Evolutionary conservation across 2,329 filamentous ascomycete species (phyloP).

Genomic region (Teratosphaeria epicoccoides): DNA sequence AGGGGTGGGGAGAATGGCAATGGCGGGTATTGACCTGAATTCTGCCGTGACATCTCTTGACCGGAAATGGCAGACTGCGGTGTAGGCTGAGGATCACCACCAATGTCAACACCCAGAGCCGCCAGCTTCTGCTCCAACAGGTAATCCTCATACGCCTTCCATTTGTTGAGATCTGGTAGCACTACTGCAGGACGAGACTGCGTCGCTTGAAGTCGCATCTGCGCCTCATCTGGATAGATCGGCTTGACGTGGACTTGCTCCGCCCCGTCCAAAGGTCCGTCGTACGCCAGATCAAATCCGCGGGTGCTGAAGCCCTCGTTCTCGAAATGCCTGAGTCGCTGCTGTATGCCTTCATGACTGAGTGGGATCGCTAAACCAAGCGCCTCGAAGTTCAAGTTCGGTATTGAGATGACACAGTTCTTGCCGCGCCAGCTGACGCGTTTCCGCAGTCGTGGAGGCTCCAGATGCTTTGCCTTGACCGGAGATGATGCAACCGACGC

Average conservation of each 20-base stretch:
- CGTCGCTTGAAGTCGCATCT: constrained; percentile 9
- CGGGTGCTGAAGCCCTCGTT: constrained; percentile 57
- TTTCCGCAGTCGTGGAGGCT: constrained; percentile 32
- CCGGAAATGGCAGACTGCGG: constrained; percentile 40
- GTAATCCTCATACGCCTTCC: constrained; percentile 71
- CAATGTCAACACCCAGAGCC: constrained; percentile 76
- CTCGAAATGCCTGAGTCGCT: constrained; percentile 57
- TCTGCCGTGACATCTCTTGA: constrained; percentile 55
- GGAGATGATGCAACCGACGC: constrained; percentile 1
- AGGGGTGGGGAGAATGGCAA: constrained; percentile 76
- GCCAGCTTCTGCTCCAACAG: constrained; percentile 85
- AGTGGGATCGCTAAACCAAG: constrained; percentile 34
- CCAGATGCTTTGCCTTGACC: constrained; percentile 7
- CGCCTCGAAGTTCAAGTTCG: constrained; percentile 32
- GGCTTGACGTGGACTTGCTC: constrained; percentile 48
- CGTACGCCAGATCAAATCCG: constrained; percentile 54
- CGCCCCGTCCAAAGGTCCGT: constrained; percentile 10
- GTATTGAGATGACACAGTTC: constrained; percentile 36
- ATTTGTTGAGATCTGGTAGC: constrained; percentile 60
- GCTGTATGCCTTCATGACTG: constrained; percentile 43
- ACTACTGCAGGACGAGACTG: constrained; percentile 49
- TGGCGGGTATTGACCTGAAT: constrained; percentile 63
- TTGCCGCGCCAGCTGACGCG: constrained; percentile 37
- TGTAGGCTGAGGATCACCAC: constrained; percentile 53
- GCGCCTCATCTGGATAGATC: constrained; percentile 53